Percentiles rank a stretch among this genome's conserved stretches.
These are phyloP conservation scores for Glycine soja DNA, from an alignment of 306 rosid species.

Conservation along the genomic window DNA sequence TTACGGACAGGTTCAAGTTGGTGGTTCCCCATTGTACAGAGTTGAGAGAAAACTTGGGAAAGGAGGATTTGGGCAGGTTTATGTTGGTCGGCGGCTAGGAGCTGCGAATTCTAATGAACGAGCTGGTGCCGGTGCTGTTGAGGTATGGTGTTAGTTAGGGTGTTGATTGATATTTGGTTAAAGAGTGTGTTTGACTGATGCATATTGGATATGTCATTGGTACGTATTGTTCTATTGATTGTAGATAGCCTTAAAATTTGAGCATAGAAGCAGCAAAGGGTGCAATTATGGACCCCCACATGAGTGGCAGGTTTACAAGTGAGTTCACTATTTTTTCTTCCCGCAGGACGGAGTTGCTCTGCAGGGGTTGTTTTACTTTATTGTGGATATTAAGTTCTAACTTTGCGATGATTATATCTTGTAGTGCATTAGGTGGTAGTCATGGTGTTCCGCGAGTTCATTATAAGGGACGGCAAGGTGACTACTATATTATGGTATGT, in stretches of 20 bases:
- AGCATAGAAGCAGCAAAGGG: constrained; percentile 94
- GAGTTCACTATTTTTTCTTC: constrained; percentile 46
- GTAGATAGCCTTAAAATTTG: constrained; percentile 96
- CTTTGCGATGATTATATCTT: constrained; percentile 9
- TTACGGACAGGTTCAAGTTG: constrained; percentile 82
- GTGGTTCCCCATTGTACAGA: constrained; percentile 87
- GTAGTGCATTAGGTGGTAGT: constrained; percentile 89
- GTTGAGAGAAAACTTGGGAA: constrained; percentile 82
- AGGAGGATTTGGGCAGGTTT: constrained; percentile 98
- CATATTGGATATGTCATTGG: neutral
- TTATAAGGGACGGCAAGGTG: constrained; percentile 92
- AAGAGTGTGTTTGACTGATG: neutral
- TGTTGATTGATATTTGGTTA: constrained; percentile 41
- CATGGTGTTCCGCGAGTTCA: constrained; percentile 96
- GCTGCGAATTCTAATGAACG: constrained; percentile 58
- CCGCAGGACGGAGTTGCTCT: neutral
- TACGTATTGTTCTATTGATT: neutral
- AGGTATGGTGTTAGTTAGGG: constrained; percentile 60
- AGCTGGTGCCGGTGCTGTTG: constrained; percentile 74
- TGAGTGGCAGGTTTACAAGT: constrained; percentile 98
- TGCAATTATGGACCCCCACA: constrained; percentile 92
- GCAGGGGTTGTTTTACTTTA: constrained; percentile 10
- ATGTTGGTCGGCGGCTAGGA: constrained; percentile 81
- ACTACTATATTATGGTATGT: constrained; percentile 91
- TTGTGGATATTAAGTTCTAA: constrained; percentile 24